Evolutionary conservation across 1,284 basidiomycete genomes (phyloP).

Genomic region (Xerocomus cyaneibrunnescens): DNA sequence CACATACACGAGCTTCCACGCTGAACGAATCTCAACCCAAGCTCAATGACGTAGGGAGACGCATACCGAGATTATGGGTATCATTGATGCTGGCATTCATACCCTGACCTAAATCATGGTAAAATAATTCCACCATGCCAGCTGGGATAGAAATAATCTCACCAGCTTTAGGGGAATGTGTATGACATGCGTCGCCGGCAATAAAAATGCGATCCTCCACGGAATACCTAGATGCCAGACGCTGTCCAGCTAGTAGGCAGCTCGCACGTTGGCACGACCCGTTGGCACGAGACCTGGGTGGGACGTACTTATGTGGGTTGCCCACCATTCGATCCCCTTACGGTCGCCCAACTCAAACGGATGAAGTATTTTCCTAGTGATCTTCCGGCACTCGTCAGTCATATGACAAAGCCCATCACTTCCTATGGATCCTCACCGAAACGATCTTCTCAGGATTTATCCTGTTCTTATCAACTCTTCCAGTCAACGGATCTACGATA

Average conservation of each 20-base stretch:
- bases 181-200: constrained; percentile 78
- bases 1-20: constrained; percentile 75
- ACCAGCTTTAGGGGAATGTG: constrained; percentile 78
- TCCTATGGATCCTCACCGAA: constrained; percentile 41
- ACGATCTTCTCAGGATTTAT: constrained; percentile 63
- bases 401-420: not conserved
- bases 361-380: constrained; percentile 61
- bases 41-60: constrained; percentile 16
- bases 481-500: constrained; percentile 47
- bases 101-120: constrained; percentile 48
- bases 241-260: constrained; percentile 58
- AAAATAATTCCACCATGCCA: not conserved
- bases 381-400: constrained; percentile 33
- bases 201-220: constrained; percentile 73
- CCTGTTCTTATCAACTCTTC: constrained; percentile 61
- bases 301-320: constrained; percentile 64
- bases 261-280: not conserved
- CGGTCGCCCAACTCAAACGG: constrained; percentile 67
- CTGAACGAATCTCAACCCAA: constrained; percentile 31
- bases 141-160: not conserved
- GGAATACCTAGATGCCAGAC: constrained; percentile 68
- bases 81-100: constrained; percentile 57
- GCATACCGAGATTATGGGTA: constrained; percentile 2
- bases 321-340: constrained; percentile 76
- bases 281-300: not conserved